These are phyloP conservation scores for Coemansia sp. DNA, from an alignment of 192 early-diverging fungal species.

Conservation along the genomic window DNA sequence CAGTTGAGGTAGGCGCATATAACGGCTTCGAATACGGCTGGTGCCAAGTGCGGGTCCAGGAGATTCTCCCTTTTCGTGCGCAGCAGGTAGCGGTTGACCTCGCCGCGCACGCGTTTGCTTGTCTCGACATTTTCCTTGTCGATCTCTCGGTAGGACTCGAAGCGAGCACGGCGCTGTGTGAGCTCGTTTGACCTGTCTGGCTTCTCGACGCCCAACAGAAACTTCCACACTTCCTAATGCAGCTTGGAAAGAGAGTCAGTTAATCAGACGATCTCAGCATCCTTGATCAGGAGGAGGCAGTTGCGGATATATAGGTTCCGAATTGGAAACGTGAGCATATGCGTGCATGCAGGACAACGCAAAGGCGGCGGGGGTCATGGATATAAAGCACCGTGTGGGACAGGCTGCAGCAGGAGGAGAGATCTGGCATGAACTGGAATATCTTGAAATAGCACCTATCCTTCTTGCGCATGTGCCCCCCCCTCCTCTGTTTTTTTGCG, in stretches of 20 bases:
- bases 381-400: not conserved
- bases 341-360: not conserved
- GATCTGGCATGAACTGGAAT: not conserved
- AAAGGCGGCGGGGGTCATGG: not conserved
- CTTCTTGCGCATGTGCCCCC: not conserved
- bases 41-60: conserved; percentile 47
- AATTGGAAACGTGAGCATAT: not conserved
- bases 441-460: not conserved
- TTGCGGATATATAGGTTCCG: not conserved
- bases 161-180: conserved; percentile 60
- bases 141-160: conserved; percentile 68
- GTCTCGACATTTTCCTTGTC: conserved; percentile 65
- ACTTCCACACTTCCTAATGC: conserved; percentile 81
- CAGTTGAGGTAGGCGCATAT: conserved; percentile 83
- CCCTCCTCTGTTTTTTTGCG: too few species aligned
- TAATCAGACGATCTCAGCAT: not conserved
- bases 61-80: conserved; percentile 42
- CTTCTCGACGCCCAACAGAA: conserved; percentile 78
- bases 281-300: not conserved
- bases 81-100: conserved; percentile 66
- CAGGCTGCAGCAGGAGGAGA: not conserved
- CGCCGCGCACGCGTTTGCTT: conserved; percentile 79
- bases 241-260: not conserved
- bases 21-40: conserved; percentile 80
- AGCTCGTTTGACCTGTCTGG: conserved; percentile 80